Percentiles rank a stretch among this genome's conserved stretches.
phyloP scores from a whole-genome alignment of 2,329 filamentous ascomycete species.

The Chalaropsis ovoidea region DNA sequence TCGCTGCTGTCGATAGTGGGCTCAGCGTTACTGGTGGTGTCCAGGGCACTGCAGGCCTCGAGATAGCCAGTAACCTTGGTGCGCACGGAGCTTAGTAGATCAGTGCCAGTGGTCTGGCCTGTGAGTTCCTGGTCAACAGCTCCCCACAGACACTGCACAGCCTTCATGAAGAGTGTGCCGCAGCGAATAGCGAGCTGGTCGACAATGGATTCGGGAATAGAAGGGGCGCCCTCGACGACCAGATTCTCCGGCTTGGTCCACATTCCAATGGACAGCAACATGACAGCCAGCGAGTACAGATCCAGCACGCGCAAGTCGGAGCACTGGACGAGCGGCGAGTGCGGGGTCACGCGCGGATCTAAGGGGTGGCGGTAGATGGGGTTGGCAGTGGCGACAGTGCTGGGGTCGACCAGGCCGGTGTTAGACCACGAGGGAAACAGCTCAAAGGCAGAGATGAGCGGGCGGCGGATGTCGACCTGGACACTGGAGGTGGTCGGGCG shows the following conservation, averaged over 20 bases:
- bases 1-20: constrained; percentile 37
- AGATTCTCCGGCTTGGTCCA: constrained; percentile 58
- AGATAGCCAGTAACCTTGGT: constrained; percentile 47
- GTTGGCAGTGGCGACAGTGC: constrained; percentile 29
- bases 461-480: constrained; percentile 54
- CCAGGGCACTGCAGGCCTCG: constrained; percentile 42
- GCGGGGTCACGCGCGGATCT: constrained; percentile 43
- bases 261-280: constrained; percentile 63
- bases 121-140: constrained; percentile 55
- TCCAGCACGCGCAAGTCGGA: constrained; percentile 53
- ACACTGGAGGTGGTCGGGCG: constrained; percentile 36
- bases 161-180: constrained; percentile 64
- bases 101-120: constrained; percentile 39
- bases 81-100: constrained; percentile 43
- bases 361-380: constrained; percentile 56
- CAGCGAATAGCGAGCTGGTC: constrained; percentile 57
- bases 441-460: constrained; percentile 64
- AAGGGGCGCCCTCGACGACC: constrained; percentile 33
- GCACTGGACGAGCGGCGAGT: constrained; percentile 40
- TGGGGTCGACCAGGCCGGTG: constrained; percentile 32
- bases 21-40: constrained; percentile 29
- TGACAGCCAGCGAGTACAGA: constrained; percentile 61
- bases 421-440: constrained; percentile 42
- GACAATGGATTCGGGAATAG: constrained; percentile 42
- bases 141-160: constrained; percentile 59